Base-by-base conservation (phyloP, 2,329 filamentous ascomycete genomes). In the Colletotrichum musicola region DNA sequence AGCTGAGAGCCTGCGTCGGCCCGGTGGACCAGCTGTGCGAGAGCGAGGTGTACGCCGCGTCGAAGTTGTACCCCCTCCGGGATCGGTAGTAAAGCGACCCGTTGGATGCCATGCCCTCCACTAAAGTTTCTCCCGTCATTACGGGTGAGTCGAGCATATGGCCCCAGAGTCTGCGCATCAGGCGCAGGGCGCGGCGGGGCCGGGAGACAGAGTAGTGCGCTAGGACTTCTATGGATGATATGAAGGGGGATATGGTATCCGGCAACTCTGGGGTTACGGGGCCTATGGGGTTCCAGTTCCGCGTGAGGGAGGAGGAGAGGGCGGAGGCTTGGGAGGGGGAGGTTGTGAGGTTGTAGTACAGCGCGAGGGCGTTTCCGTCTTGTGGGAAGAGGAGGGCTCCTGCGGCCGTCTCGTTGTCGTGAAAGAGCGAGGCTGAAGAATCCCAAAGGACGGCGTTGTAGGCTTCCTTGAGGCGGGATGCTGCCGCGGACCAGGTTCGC, bases 371-470 rank as follows among this genome's bases (percentile, higher is more conserved):
- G 70, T 85, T 85, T 16, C 82, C 83, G 61, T 85, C 83, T 74
- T 87, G 85, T 0, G 84, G 83, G 68, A 81, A 78, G 1, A 88
- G 78, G 4, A 64, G 64, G 14, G 59, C 54, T 13, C 68, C 68
- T 0, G 80, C 81, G 0, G 80, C 83, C 6, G 76, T 75, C 49
- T 82, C 82, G 70, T 86, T 86, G 73, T 85, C 83, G 67, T 81
- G 79, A 78, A 85, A 84, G 71, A 85, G 77, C n/a, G 80, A 79
- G 4, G 77, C 77, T 1, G 73, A 61, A 4, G 77, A 73, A 62
- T 85, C 81, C 81, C 83, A 87, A 64, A 85, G 81, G 50, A 83
- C 76, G 12, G 74, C 71, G 59, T 85, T 84, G 42, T 85, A 84
- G 6, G 81, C 78, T 16, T 74, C 71, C 40, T 73, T 72, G 12